Evolutionary conservation across 805 yeast genomes (phyloP).

Genomic region (Saccharomycopsis fodiens): DNA sequence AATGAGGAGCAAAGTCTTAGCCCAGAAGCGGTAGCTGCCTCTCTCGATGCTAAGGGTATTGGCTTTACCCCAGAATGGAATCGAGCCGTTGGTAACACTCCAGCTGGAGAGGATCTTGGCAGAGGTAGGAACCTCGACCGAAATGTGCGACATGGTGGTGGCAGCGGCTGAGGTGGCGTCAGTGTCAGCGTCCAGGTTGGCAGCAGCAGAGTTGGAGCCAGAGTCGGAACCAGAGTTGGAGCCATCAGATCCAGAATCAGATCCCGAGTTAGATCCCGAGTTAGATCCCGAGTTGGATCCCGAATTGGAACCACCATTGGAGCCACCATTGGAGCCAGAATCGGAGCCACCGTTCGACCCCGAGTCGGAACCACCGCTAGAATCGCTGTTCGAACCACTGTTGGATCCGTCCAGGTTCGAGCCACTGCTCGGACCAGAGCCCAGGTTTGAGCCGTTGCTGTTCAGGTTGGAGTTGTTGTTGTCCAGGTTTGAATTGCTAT

Average conservation of each 20-base stretch:
- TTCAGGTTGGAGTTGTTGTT: neutral
- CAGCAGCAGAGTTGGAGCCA: neutral
- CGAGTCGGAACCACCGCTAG: too few relatives aligned
- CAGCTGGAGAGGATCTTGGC: constrained; percentile 55
- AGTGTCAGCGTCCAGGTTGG: neutral
- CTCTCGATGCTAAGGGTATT: neutral
- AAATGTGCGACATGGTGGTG: neutral
- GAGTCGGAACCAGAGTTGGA: neutral
- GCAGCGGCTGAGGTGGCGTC: neutral
- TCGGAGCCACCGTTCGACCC: too few relatives aligned
- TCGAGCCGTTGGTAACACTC: constrained; percentile 65
- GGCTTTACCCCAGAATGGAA: constrained; percentile 60
- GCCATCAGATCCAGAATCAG: neutral
- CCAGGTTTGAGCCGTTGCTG: neutral
- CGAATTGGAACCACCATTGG: too few relatives aligned
- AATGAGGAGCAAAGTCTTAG: neutral
- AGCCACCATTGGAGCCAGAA: too few relatives aligned
- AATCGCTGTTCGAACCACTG: too few relatives aligned
- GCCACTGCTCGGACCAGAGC: neutral
- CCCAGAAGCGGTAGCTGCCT: neutral
- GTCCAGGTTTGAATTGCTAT: neutral
- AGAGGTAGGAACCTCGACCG: neutral
- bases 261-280: neutral
- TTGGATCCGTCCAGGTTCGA: too few relatives aligned
- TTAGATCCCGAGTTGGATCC: neutral